Percentiles rank a stretch among this genome's conserved stretches.
These are phyloP conservation scores for Lagenaria siceraria DNA, from an alignment of 306 rosid genomes.

Conservation along the genomic window DNA sequence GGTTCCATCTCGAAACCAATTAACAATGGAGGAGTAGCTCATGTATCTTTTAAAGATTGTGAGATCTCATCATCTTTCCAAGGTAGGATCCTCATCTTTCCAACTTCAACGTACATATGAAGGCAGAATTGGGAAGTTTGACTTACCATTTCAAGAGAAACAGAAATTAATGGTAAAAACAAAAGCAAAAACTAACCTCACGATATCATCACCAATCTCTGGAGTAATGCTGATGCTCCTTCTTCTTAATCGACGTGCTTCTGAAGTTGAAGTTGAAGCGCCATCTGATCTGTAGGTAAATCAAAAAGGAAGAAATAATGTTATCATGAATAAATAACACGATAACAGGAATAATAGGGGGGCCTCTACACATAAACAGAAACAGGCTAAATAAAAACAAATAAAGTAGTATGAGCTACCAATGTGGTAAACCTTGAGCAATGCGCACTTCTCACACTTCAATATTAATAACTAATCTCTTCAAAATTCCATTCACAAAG, in stretches of 20 bases:
- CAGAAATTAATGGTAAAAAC: slow-evolving; percentile 14
- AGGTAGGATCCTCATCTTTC: neutral
- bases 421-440: neutral
- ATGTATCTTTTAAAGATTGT: no score
- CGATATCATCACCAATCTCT: slow-evolving; percentile 98
- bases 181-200: slow-evolving; percentile 56
- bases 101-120: neutral
- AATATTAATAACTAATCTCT: neutral
- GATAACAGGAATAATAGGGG: neutral
- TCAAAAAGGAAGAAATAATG: neutral
- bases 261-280: slow-evolving; percentile 62
- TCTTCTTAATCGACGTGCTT: slow-evolving; percentile 77
- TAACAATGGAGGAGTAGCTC: no score
- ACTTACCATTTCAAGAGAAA: neutral
- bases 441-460: neutral
- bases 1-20: no score
- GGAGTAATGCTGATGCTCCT: slow-evolving; percentile 98
- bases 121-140: neutral
- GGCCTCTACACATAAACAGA: neutral
- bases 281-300: slow-evolving; percentile 69
- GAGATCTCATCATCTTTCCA: no score
- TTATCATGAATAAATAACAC: neutral
- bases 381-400: neutral
- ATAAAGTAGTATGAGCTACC: neutral
- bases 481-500: neutral